Base-by-base conservation (phyloP, 2,329 filamentous ascomycete species). In the Cytospora chrysosperma region DNA sequence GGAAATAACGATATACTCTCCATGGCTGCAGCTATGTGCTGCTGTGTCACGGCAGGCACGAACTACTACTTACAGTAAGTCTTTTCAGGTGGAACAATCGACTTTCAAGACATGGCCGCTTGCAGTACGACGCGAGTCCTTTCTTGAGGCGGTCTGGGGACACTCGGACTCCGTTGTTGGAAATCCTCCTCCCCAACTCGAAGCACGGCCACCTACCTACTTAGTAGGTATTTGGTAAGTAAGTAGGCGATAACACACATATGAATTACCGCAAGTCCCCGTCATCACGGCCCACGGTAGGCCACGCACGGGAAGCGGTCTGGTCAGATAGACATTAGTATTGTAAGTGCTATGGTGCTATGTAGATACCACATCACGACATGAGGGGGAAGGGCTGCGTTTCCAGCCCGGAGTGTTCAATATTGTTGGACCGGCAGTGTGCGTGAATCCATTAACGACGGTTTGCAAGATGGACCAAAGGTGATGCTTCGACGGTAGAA, bases 401-500 rank as follows among this genome's bases (percentile, higher is more conserved):
- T 24, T 24, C 9, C 43, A 47, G 43, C n/a, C 43, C 9, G 9
- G 43, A 24, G 43, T 30, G 61, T 54, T n/a, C n/a, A n/a, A n/a
- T n/a, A n/a, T n/a, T 47, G 49, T 58, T 32, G 54, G 54, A 62
- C 57, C 61, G 37, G 34, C 61, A 54, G 32, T 13, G 2, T 58
- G 61, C 61, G 57, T 49, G 43, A n/a, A n/a, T 47, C 43, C n/a
- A 19, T 27, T 53, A 32, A 24, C 4, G n/a, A 24, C n/a, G 12
- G 15, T 15, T n/a, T 34, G 34, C 34, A 13, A 34, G 49, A 9
- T n/a, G 32, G 15, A 12, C 54, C 61, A 62, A 62, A 58, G 40
- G 43, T 24, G 21, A 19, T 12, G n/a, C 40, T n/a, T n/a, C n/a
- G 43, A 9, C 9, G 24, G 43, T 19, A 6, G n/a, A n/a, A 47